Percentiles rank a stretch among this genome's conserved stretches.
These are phyloP conservation scores for Fomitopsis palustris DNA, from an alignment of 1,284 basidiomycete genomes.

Conservation along the genomic window DNA sequence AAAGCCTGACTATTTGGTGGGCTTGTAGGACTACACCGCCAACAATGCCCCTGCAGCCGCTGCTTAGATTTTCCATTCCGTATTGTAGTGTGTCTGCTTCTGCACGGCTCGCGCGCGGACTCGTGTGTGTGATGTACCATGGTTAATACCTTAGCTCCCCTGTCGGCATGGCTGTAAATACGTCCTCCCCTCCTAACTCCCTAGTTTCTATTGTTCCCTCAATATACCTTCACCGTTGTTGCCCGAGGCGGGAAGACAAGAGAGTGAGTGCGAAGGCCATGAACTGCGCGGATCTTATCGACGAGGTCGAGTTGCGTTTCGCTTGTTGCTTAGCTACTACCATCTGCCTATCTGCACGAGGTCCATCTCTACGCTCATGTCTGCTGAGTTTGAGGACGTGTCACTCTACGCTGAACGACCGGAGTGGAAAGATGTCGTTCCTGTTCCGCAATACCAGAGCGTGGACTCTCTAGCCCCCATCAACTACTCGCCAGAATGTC, in stretches of 20 bases:
- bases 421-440: conserved; percentile 78
- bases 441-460: conserved; percentile 80
- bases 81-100: not conserved
- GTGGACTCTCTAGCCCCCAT: conserved; percentile 82
- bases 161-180: conserved; percentile 7
- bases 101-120: conserved; percentile 1
- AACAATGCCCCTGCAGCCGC: conserved; percentile 37
- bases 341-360: not conserved
- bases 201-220: not conserved
- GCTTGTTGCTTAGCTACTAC: not conserved
- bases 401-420: conserved; percentile 56
- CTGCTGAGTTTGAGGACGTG: conserved; percentile 6
- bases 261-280: not conserved
- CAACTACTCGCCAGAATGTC: conserved; percentile 84
- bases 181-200: not conserved
- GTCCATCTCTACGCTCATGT: conserved; percentile 11
- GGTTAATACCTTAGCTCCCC: conserved; percentile 6
- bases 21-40: conserved; percentile 64
- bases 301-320: too few relatives aligned
- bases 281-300: too few relatives aligned
- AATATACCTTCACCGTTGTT: conserved; percentile 6
- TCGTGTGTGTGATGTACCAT: conserved; percentile 8
- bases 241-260: not conserved
- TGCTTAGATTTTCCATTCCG: conserved; percentile 7
- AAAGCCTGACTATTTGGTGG: conserved; percentile 3